Conservation (phyloP, 2,329 filamentous ascomycete genomes). For the Botryotinia convoluta region DNA sequence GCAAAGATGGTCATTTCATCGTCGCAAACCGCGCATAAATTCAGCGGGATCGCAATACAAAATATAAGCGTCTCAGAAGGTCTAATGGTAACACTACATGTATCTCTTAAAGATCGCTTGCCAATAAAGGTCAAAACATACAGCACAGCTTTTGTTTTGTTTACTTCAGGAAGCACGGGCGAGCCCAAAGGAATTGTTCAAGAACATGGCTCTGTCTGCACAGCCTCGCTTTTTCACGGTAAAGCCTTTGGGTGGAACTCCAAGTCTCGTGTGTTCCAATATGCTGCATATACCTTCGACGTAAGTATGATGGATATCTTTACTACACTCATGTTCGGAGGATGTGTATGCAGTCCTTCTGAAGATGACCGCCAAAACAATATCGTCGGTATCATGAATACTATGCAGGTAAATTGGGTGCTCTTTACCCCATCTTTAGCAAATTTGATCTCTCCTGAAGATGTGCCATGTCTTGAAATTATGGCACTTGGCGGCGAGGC, state of each 20-base stretch:
- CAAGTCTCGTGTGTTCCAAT: slow-evolving; percentile 22
- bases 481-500: slow-evolving; percentile 29
- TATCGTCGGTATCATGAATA: slow-evolving; percentile 23
- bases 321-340: slow-evolving; percentile 27
- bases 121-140: neutral
- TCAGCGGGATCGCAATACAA: neutral
- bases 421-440: slow-evolving; percentile 29
- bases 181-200: slow-evolving; percentile 28
- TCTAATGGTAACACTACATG: neutral
- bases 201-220: slow-evolving; percentile 24
- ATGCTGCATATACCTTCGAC: slow-evolving; percentile 30
- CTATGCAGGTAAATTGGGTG: slow-evolving; percentile 25
- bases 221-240: slow-evolving; percentile 10
- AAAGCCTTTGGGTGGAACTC: neutral
- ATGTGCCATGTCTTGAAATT: slow-evolving; percentile 30
- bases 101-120: neutral
- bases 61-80: neutral
- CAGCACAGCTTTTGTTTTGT: slow-evolving; percentile 22
- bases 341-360: slow-evolving; percentile 29
- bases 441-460: slow-evolving; percentile 38
- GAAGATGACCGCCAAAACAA: slow-evolving; percentile 28
- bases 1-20: slow-evolving; percentile 10
- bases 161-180: slow-evolving; percentile 37
- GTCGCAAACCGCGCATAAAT: neutral
- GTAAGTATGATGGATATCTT: slow-evolving; percentile 28